Base-by-base conservation (phyloP, 2,329 filamentous ascomycete species). In the Paecilomyces sp. region DNA sequence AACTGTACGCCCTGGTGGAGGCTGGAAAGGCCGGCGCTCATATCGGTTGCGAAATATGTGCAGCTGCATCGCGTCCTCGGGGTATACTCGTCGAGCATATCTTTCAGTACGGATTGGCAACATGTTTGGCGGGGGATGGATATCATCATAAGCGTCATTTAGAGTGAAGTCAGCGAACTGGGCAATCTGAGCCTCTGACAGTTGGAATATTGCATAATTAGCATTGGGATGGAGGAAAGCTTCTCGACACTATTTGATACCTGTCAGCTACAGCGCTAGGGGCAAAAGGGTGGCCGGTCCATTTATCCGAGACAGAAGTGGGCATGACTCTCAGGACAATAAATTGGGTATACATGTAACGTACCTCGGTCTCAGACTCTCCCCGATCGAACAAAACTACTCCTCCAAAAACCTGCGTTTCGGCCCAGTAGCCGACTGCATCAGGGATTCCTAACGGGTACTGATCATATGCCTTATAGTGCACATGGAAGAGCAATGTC, bases 41-140 rank as follows among this genome's bases (percentile, higher is more conserved):
- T 61, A 59, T 57, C 24, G 53, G 30, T 59, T 30, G n/a, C 59
- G 59, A 31, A 59, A 61, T 8, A 61, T 61, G 30, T 59, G 52
- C 22, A 61, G 13, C 7, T 13, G 22, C 52, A 63, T 58, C 2
- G 60, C 41, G 28, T 63, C 24, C 31, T 55, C 13, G 3, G 12
- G 15, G 53, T 61, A 59, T 7, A 63, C 28, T 13, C 61, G 56
- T 9, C 50, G 41, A n/a, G 61, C 61, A 28, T 61, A 57, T 33
- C 59, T 31, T 33, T 63, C 59, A 5, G 57, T 57, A 2, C 54
- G 47, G 34, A 63, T 57, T 7, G 59, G 61, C 12, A 59, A 3
- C n/a, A 11, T n/a, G 34, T 59, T 47, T 13, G 15, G 8, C 18
- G 18, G 12, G 1, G 18, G 3, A 3, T 24, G 1, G 11, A 5